phyloP scores from a whole-genome alignment of 1,284 basidiomycete genomes.

The Sporisorium scitamineum region DNA sequence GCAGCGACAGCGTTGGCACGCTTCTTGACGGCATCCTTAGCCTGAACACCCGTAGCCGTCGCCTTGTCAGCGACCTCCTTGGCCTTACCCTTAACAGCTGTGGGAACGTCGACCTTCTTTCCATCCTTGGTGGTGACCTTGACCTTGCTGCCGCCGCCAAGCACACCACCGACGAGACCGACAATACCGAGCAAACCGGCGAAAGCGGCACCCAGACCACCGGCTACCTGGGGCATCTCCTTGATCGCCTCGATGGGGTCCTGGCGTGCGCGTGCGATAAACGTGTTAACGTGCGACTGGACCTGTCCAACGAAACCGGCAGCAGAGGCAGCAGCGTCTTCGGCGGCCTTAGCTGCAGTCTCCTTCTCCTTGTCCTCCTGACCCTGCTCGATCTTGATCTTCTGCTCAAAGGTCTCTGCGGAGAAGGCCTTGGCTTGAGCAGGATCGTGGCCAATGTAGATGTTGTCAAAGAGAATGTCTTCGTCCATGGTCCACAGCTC shows the following conservation, averaged over 20 bases:
- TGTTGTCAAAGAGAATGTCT: constrained; percentile 68
- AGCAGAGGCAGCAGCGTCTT: constrained; percentile 24
- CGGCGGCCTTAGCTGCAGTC: constrained; percentile 34
- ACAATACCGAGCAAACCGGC: constrained; percentile 58
- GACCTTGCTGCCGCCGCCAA: constrained; percentile 45
- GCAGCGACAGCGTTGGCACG: constrained; percentile 50
- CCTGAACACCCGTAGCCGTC: constrained; percentile 56
- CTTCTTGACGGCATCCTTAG: constrained; percentile 57
- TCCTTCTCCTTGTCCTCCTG: constrained; percentile 50
- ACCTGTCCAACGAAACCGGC: constrained; percentile 45
- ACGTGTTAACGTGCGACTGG: constrained; percentile 43
- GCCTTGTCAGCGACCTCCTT: constrained; percentile 44
- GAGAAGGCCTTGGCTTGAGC: constrained; percentile 62
- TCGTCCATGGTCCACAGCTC: constrained; percentile 69
- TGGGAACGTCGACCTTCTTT: constrained; percentile 55
- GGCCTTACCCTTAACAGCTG: constrained; percentile 42
- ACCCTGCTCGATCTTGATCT: constrained; percentile 65
- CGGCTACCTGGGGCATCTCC: constrained; percentile 61
- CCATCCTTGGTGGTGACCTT: constrained; percentile 50
- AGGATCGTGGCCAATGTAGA: constrained; percentile 65
- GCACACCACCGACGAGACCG: constrained; percentile 51
- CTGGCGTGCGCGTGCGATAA: constrained; percentile 45
- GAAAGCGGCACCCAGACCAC: constrained; percentile 56
- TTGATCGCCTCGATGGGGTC: constrained; percentile 62
- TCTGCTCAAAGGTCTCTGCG: constrained; percentile 61